Base-by-base conservation (phyloP, 179 eudicot species). In the Spinacia oleracea region DNA sequence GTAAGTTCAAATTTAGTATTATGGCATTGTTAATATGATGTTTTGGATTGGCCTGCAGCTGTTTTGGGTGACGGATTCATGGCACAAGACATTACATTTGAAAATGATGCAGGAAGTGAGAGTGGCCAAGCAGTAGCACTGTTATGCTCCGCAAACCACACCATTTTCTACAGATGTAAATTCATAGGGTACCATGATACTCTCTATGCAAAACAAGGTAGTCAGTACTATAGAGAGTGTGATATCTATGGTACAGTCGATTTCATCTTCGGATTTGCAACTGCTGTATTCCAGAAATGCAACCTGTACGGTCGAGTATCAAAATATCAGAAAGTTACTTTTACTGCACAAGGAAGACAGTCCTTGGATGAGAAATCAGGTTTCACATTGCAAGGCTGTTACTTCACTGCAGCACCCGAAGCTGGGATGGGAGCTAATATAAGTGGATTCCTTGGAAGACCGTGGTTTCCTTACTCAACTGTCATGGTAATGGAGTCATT, bases 221-320 rank as follows among this genome's bases (percentile, higher is more conserved):
- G 12, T 2, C 87, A 84, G 20, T 84, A 69, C 75, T 84, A 81
- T 21, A 67, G 82, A 64, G 87, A 78, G 7, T 84, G 84, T 11
- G 82, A 81, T 34, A 84, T 84, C 14, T 81, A 78, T 31, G 87
- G 87, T 15, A 78, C 84, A 9, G 80, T 81, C 1, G 84, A 84
- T 53, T 81, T 84, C 76, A 78, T 81, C 53, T 81, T 84, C n/a
- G 87, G 87, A 32, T 81, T 73, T 45, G 84, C 87, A 23, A n/a
- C 71, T 11, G 84, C 78, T 42, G 84, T 84, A 15, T 81, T 84
- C 35, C 84, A 78, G 32, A 81, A 76, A 48, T 84, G 87, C 59
- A 81, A 84, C 67, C 38, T 84, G 21, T 81, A 84, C 5, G 84
- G 82, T 38, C 81, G 82, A 14, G 67, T 48, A 25, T 35, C 79